Evolutionary conservation across 345 rosid species (phyloP), one percentile per base, ranked within the genome.

Genomic region (Citropsis articulata): DNA sequence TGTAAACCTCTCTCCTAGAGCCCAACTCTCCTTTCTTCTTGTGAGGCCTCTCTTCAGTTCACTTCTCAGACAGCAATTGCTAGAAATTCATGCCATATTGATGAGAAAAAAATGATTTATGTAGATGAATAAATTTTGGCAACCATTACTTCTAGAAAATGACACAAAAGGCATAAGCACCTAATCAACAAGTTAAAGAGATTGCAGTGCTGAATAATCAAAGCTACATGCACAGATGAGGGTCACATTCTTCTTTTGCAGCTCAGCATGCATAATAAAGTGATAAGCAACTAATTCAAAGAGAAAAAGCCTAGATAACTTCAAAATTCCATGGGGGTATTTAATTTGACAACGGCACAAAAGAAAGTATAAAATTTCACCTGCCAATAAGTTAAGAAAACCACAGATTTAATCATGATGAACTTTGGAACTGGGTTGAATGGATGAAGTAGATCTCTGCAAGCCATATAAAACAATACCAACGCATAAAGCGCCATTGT

Each of bases 401-500:
- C 98, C 38, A 96, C 99, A 76, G 99, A 94, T 82, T 97, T 97
- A 24, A 97, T 93, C 36, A 97, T 89, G 83, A 97, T 83, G 75
- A 96, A 97, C 87, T 97, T 97, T 5, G 98, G 99, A 81, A 97
- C 98, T 55, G 98, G 99, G 80, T 94, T 97, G 89, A 97, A 97
- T 66, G 99, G 99, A 86, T 93, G 91, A 75, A 97, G 98, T 56
- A 94, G 92, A 91, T 97, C 98, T 84, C 84, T 94, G 91, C 99
- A 97, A 55, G 99, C 98, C 83, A 97, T 82, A 79, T 97, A 96
- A 82, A 96, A 94, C 81, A 96, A 87, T 22, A 87, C 95, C 86
- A 96, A 80, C 7, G 91, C 98, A 84, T 96, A 97, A 45, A 97
- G 86, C 28, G 99, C 98, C 86, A 88, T 81, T 5, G 98, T 83